Base-by-base conservation (phyloP, 805 yeast species). In the Starmera dryadoides region DNA sequence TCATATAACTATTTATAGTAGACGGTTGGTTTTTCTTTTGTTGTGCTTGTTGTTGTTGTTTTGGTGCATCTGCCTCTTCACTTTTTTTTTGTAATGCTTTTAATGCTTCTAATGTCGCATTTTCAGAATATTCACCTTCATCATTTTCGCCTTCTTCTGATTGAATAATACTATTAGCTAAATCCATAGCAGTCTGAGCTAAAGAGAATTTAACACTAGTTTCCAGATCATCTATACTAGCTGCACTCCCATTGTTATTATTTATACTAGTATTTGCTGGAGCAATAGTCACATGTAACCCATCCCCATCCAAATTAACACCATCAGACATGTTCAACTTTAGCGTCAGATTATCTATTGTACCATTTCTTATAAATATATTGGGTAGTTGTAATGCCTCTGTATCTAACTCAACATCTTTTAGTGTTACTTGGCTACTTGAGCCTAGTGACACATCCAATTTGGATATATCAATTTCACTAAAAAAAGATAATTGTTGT, bases 381-480 rank as follows among this genome's bases (percentile, higher is more conserved):
- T 86, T 85, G 0, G 91, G 91, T 3, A 83, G 52, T 42, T 69
- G 67, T 33, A 86, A 66, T 41, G 79, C 81, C 23, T 81, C 86
- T 0, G 86, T 78, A 53, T 84, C 91, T 22, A 89, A 60, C 36
- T 78, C 70, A 9, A 89, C 75, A 56, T 86, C 81, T 34, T 74
- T 70, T 15, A 74, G 69, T 42, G 64, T 67, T 57, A 70, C 71
- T 58, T 64, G 62, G 15, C 68, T 65, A 40, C 67, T 71, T 4
- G 80, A 64, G 1, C 86, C 85, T 17, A 86, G 62, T 5, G 94
- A 80, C 0, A 89, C 87, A 52, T 87, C 93, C 38, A 89, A 58
- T 53, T 87, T 83, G 16, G 87, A 82, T 16, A 87, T 66, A 57
- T 88, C 94, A 18, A 88, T 73, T 47, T 81, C 84, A 1, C 95